Conservation (phyloP, 2,329 filamentous ascomycete species). For the Xylaria hypoxylon region DNA sequence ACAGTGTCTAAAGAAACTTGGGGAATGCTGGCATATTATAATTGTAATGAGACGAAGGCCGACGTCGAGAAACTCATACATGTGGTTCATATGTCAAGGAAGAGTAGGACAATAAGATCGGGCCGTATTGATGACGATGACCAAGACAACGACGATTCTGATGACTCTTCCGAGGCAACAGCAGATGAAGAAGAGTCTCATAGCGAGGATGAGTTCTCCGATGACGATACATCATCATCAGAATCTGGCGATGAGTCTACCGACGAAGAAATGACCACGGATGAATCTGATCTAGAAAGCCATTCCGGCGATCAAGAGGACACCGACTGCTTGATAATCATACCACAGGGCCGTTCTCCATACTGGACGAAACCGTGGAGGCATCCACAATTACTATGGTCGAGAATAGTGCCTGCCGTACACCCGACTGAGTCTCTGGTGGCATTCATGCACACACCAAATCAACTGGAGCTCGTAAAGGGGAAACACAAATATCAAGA, state of each 20-base stretch:
- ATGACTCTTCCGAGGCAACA: background rate
- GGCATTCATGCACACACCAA: slow-evolving; percentile 14
- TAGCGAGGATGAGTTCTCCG: slow-evolving; percentile 24
- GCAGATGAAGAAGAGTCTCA: slow-evolving; percentile 19
- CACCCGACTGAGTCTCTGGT: slow-evolving; percentile 25
- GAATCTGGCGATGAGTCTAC: slow-evolving; percentile 13
- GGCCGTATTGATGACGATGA: background rate
- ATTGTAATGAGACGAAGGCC: background rate
- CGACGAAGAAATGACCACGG: slow-evolving; percentile 12
- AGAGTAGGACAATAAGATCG: background rate
- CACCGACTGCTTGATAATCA: slow-evolving; percentile 27
- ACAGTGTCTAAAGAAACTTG: background rate
- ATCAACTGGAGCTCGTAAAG: slow-evolving; percentile 18
- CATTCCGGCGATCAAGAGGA: slow-evolving; percentile 2
- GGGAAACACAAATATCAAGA: slow-evolving; percentile 8
- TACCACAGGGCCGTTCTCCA: slow-evolving; percentile 11
- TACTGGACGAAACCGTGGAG: slow-evolving; percentile 32
- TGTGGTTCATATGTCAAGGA: slow-evolving; percentile 26
- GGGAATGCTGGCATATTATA: slow-evolving; percentile 19
- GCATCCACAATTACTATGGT: slow-evolving; percentile 14
- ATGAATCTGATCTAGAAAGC: slow-evolving; percentile 29
- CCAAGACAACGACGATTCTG: background rate
- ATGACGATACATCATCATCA: slow-evolving; percentile 24
- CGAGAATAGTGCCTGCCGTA: slow-evolving; percentile 18
- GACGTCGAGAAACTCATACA: background rate